Evolutionary conservation across 2,329 filamentous ascomycete species (phyloP).

Genomic region (Dothideomycetes sp.): DNA sequence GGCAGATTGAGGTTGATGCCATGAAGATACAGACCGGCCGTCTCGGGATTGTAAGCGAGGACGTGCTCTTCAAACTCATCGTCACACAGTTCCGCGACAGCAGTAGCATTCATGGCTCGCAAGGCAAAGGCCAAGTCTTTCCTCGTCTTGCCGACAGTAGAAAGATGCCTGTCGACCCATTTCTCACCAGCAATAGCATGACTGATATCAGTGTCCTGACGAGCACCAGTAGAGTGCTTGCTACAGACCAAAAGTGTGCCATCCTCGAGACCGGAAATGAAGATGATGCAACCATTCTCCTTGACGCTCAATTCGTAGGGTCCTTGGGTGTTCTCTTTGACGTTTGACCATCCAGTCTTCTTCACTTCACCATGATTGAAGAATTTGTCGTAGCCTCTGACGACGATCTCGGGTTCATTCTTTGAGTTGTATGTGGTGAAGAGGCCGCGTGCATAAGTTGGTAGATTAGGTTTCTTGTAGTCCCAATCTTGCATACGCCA

Average conservation of each 20-base stretch:
- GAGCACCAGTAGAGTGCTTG: conserved; percentile 87
- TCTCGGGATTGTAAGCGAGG: conserved; percentile 71
- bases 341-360: conserved; percentile 74
- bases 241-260: conserved; percentile 91
- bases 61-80: conserved; percentile 97
- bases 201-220: conserved; percentile 62
- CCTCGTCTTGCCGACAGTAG: conserved; percentile 65
- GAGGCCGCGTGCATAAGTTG: conserved; percentile 85
- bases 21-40: conserved; percentile 86
- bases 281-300: conserved; percentile 99
- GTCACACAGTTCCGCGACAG: conserved; percentile 92
- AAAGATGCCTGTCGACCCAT: conserved; percentile 73
- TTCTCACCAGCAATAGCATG: conserved; percentile 77
- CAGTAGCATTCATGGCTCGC: conserved; percentile 75
- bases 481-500: conserved; percentile 95
- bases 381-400: conserved; percentile 96
- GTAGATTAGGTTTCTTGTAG: conserved; percentile 78
- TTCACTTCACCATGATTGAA: conserved; percentile 84
- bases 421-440: conserved; percentile 70
- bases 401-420: conserved; percentile 65
- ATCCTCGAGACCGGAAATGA: conserved; percentile 84
- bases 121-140: conserved; percentile 69
- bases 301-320: conserved; percentile 96
- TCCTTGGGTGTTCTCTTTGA: conserved; percentile 64
- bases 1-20: conserved; percentile 95